These are phyloP conservation scores for Astragalus membranaceus DNA, from an alignment of 306 rosid species.

Conservation along the genomic window DNA sequence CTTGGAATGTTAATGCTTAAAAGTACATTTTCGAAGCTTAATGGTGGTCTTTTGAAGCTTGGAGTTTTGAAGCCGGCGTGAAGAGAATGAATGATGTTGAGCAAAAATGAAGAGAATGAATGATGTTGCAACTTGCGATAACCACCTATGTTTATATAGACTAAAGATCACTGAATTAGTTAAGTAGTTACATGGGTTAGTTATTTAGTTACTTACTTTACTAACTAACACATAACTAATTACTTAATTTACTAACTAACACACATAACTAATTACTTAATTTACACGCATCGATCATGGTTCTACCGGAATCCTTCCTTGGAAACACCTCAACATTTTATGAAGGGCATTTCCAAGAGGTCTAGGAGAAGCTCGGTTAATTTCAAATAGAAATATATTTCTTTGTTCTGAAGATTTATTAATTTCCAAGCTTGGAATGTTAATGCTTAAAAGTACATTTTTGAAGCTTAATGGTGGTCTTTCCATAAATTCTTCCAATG, in stretches of 20 bases:
- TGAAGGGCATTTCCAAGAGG: slow-evolving; percentile 84
- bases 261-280: no score
- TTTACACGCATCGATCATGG: slow-evolving; percentile 42
- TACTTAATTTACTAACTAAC: no score
- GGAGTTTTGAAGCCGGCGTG: no score
- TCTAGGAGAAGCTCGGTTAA: slow-evolving; percentile 74
- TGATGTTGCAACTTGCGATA: no score
- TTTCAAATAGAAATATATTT: slow-evolving; percentile 52
- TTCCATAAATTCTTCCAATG: slow-evolving; percentile 62
- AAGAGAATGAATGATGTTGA: no score
- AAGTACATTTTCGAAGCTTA: slow-evolving; percentile 47
- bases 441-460: slow-evolving; percentile 50
- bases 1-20: slow-evolving; percentile 57
- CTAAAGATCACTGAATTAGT: no score
- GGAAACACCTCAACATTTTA: slow-evolving; percentile 53
- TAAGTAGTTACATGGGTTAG: no score
- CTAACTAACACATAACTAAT: no score
- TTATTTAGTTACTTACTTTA: no score
- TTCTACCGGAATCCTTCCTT: slow-evolving; percentile 38
- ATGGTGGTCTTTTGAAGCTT: slow-evolving; percentile 52
- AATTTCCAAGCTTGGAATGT: slow-evolving; percentile 53
- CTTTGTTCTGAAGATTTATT: slow-evolving; percentile 26
- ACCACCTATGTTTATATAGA: no score
- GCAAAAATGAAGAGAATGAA: no score
- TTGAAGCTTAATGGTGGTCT: slow-evolving; percentile 48